Evolutionary conservation across 805 yeast species (phyloP).

Genomic region (Candida pini): DNA sequence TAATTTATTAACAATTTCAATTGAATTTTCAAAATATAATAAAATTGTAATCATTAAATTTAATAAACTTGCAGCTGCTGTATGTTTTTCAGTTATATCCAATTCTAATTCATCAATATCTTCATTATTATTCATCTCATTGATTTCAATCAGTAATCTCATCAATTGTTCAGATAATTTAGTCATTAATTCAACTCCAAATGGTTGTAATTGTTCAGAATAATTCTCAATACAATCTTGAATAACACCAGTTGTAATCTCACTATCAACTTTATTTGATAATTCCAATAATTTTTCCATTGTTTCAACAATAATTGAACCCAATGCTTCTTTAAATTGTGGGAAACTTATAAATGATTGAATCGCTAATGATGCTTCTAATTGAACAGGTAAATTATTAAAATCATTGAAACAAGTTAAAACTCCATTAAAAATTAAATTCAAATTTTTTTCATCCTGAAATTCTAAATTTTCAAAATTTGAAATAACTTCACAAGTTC

Average conservation of each 20-base stretch:
- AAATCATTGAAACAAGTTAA: slow-evolving; percentile 41
- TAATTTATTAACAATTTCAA: slow-evolving; percentile 57
- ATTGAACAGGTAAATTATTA: slow-evolving; percentile 63
- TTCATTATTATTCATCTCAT: slow-evolving; percentile 56
- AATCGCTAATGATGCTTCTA: slow-evolving; percentile 80
- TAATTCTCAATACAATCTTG: slow-evolving; percentile 92
- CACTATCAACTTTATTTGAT: slow-evolving; percentile 80
- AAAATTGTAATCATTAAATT: slow-evolving; percentile 87
- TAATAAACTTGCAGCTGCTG: slow-evolving; percentile 82
- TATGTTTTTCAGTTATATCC: slow-evolving; percentile 61
- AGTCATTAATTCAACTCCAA: slow-evolving; percentile 60
- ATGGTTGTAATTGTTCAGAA: slow-evolving; percentile 86
- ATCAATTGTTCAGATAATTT: slow-evolving; percentile 72
- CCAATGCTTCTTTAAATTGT: slow-evolving; percentile 62
- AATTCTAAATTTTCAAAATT: slow-evolving; percentile 61
- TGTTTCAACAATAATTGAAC: slow-evolving; percentile 66
- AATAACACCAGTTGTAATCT: slow-evolving; percentile 82
- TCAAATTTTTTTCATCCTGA: slow-evolving; percentile 31
- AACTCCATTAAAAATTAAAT: slow-evolving; percentile 40
- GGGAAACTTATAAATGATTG: slow-evolving; percentile 68
- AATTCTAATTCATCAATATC: slow-evolving; percentile 35
- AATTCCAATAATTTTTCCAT: slow-evolving; percentile 74
- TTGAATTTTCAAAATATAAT: slow-evolving; percentile 78
- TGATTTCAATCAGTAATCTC: slow-evolving; percentile 62
- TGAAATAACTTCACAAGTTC: slow-evolving; percentile 62